These are phyloP conservation scores for Corynascus novoguineensis DNA, from an alignment of 495 filamentous ascomycete species.

Conservation along the genomic window DNA sequence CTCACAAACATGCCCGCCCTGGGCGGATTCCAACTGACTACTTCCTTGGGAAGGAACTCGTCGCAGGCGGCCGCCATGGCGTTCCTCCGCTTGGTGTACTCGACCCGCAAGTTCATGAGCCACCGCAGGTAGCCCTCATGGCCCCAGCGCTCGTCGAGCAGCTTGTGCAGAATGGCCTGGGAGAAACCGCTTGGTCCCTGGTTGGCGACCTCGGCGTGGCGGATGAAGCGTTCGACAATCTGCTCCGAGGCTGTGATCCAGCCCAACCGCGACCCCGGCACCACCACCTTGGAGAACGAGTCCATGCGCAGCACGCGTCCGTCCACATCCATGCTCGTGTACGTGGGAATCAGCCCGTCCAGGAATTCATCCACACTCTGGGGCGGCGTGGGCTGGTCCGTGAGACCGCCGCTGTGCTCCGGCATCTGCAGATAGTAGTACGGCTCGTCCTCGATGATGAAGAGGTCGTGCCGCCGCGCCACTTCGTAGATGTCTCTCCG, in stretches of 20 bases:
- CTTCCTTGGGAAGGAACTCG: constrained; percentile 63
- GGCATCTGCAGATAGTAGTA: constrained; percentile 97
- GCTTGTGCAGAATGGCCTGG: constrained; percentile 78
- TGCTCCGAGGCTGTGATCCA: constrained; percentile 81
- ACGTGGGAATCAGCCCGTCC: constrained; percentile 49
- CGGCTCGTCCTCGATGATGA: constrained; percentile 93
- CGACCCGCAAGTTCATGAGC: constrained; percentile 75
- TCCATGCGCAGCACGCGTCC: constrained; percentile 68
- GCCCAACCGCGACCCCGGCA: constrained; percentile 68
- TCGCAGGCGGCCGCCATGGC: constrained; percentile 79
- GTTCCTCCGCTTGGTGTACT: constrained; percentile 76
- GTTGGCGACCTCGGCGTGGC: constrained; percentile 69
- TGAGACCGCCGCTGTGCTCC: constrained; percentile 66
- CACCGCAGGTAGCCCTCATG: constrained; percentile 87
- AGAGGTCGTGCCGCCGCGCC: constrained; percentile 74
- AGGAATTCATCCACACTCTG: constrained; percentile 42
- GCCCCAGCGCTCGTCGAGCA: constrained; percentile 91
- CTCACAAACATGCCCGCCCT: constrained; percentile 95
- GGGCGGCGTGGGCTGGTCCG: constrained; percentile 23
- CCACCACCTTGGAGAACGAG: constrained; percentile 77
- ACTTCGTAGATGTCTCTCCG: constrained; percentile 68
- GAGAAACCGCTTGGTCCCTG: constrained; percentile 81
- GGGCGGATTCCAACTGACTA: constrained; percentile 79
- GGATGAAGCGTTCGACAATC: constrained; percentile 70
- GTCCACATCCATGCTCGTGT: constrained; percentile 61